A percentile compares a stretch with the other conserved stretches of the same genome.
Conservation (phyloP, 2,329 filamentous ascomycete genomes). For the Cytospora mali region DNA sequence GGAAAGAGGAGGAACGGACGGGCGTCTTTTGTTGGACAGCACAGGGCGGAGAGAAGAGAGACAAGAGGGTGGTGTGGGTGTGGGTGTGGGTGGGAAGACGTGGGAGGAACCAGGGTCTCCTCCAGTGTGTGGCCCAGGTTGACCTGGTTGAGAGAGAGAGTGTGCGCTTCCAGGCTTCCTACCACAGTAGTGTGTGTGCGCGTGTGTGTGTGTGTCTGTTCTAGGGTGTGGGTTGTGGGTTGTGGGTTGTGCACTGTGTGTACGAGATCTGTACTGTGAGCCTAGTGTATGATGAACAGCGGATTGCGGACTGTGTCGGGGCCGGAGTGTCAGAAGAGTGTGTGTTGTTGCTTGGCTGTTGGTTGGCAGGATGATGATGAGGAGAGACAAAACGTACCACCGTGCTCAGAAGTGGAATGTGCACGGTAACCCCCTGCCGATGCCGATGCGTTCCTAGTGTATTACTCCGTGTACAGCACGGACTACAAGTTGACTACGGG, state of each 20-base stretch:
- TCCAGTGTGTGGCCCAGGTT: background rate
- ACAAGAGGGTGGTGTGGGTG: conserved; percentile 23
- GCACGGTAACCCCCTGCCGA: conserved; percentile 1
- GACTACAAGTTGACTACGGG: too few species aligned
- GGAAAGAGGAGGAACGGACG: conserved; percentile 18
- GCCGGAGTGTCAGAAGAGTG: background rate
- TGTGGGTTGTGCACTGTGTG: background rate
- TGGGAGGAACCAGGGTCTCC: conserved; percentile 1
- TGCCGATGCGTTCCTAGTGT: background rate
- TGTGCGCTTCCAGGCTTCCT: too few species aligned
- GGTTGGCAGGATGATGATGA: conserved; percentile 7
- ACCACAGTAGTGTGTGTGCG: background rate
- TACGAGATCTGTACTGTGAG: background rate
- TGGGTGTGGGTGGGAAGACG: conserved; percentile 14
- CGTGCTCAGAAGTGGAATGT: background rate
- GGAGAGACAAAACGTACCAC: conserved; percentile 16
- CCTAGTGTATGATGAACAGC: background rate
- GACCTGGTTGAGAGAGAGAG: too few species aligned
- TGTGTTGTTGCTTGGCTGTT: background rate
- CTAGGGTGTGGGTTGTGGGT: background rate
- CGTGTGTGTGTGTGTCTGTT: background rate
- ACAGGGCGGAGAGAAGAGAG: conserved; percentile 12
- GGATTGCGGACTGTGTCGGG: background rate
- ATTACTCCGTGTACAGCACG: background rate
- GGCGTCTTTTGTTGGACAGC: conserved; percentile 21